These are phyloP conservation scores for Cochlearia excelsa DNA, from an alignment of 345 rosid genomes.

Conservation along the genomic window DNA sequence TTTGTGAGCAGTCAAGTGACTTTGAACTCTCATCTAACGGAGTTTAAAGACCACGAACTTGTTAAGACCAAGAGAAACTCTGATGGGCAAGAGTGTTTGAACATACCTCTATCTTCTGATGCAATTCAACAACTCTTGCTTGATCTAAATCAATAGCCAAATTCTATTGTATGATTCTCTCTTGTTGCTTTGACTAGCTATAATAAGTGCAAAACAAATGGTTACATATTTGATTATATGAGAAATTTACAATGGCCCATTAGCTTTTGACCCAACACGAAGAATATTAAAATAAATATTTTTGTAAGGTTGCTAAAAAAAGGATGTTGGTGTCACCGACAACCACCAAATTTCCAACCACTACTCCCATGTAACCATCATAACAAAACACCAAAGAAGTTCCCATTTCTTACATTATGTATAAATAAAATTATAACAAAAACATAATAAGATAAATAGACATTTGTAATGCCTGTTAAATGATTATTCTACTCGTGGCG, in stretches of 20 bases:
- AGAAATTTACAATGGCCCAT: slow-evolving; percentile 1
- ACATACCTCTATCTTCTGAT: slow-evolving; percentile 64
- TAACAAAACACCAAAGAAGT: slow-evolving; percentile 34
- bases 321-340: slow-evolving; percentile 26
- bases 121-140: slow-evolving; percentile 62
- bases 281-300: background rate
- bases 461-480: too few species aligned
- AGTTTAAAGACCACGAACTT: slow-evolving; percentile 89
- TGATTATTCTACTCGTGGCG: too few species aligned
- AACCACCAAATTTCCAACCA: slow-evolving; percentile 36
- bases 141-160: slow-evolving; percentile 49
- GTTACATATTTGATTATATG: background rate
- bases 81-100: slow-evolving; percentile 90
- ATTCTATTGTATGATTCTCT: background rate
- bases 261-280: slow-evolving; percentile 3
- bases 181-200: background rate
- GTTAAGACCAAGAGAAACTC: slow-evolving; percentile 68
- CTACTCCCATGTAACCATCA: slow-evolving; percentile 33
- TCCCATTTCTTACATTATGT: slow-evolving; percentile 4
- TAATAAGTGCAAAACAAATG: slow-evolving; percentile 2
- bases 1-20: slow-evolving; percentile 89
- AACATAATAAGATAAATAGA: background rate
- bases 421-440: background rate
- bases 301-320: slow-evolving; percentile 3
- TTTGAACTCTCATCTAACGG: slow-evolving; percentile 82